Conservation (phyloP, 1,139 yeast genomes). For the Meyerozyma smithsonii region DNA sequence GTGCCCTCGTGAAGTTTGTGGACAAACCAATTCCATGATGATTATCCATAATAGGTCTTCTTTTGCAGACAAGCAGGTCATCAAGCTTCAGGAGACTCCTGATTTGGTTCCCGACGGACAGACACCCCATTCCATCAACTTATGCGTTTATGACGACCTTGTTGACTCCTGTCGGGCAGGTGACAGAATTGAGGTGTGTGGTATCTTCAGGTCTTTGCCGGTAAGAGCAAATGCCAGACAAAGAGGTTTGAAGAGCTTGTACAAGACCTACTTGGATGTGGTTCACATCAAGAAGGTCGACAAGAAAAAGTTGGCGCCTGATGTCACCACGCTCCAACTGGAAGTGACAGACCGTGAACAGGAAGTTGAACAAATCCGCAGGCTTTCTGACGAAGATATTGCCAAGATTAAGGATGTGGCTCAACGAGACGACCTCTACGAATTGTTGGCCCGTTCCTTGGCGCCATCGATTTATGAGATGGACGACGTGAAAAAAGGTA, state of each 20-base stretch:
- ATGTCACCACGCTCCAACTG: constrained; percentile 57
- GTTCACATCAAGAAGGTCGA: constrained; percentile 89
- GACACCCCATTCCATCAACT: constrained; percentile 92
- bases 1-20: constrained; percentile 87
- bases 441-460: constrained; percentile 80
- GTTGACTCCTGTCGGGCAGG: constrained; percentile 96
- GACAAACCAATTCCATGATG: constrained; percentile 84
- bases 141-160: constrained; percentile 92
- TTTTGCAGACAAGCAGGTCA: constrained; percentile 92
- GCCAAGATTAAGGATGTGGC: constrained; percentile 58
- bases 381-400: constrained; percentile 64
- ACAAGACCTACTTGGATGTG: constrained; percentile 90
- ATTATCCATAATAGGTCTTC: constrained; percentile 86
- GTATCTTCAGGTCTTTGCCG: constrained; percentile 89
- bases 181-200: constrained; percentile 93
- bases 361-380: constrained; percentile 74
- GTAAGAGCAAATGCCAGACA: constrained; percentile 84
- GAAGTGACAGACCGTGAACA: constrained; percentile 48
- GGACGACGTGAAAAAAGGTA: constrained; percentile 96
- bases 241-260: constrained; percentile 76
- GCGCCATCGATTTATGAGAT: constrained; percentile 96
- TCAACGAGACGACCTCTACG: constrained; percentile 74
- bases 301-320: constrained; percentile 75
- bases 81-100: constrained; percentile 94
- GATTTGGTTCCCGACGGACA: constrained; percentile 99